Conservation (phyloP, 164 flowering plant species). For the Taxillus chinensis region DNA sequence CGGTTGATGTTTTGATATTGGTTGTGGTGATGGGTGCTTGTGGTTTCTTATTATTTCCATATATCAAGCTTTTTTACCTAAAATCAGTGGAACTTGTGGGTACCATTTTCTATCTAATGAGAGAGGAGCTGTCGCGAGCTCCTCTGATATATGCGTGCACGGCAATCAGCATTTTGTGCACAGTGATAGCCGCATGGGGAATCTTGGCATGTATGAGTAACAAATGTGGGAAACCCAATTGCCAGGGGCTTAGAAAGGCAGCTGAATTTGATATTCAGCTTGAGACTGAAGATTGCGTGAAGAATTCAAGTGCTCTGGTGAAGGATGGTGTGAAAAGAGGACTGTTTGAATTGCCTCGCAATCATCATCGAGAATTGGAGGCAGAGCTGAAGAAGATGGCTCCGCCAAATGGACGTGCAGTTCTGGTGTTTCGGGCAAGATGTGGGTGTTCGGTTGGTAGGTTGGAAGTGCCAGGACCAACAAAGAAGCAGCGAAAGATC, state of each 20-base stretch:
- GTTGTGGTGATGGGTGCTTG: conserved; percentile 59
- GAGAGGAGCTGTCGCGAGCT: conserved; percentile 38
- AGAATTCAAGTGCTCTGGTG: conserved; percentile 29
- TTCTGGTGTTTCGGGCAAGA: conserved; percentile 64
- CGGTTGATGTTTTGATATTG: conserved; percentile 55
- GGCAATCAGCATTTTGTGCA: conserved; percentile 34
- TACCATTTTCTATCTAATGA: conserved; percentile 16
- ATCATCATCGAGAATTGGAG: conserved; percentile 66
- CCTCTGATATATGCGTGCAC: conserved; percentile 53
- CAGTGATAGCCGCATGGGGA: conserved; percentile 37
- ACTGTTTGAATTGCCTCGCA: conserved; percentile 53
- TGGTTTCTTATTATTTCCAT: conserved; percentile 65
- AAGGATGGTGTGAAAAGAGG: conserved; percentile 38
- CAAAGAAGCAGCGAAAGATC: conserved; percentile 48
- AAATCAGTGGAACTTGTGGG: conserved; percentile 21
- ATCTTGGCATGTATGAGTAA: conserved; percentile 24
- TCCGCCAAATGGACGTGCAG: conserved; percentile 81
- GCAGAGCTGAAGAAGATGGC: conserved; percentile 93
- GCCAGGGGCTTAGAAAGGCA: conserved; percentile 65
- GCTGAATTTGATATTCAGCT: conserved; percentile 87
- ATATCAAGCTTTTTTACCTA: conserved; percentile 20
- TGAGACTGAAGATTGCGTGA: conserved; percentile 70
- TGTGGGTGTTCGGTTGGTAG: conserved; percentile 87
- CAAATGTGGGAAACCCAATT: conserved; percentile 63
- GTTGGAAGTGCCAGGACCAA: conserved; percentile 73